These are phyloP conservation scores for Vaccinium macrocarpon DNA, from an alignment of 148 eudicot species.

Conservation along the genomic window DNA sequence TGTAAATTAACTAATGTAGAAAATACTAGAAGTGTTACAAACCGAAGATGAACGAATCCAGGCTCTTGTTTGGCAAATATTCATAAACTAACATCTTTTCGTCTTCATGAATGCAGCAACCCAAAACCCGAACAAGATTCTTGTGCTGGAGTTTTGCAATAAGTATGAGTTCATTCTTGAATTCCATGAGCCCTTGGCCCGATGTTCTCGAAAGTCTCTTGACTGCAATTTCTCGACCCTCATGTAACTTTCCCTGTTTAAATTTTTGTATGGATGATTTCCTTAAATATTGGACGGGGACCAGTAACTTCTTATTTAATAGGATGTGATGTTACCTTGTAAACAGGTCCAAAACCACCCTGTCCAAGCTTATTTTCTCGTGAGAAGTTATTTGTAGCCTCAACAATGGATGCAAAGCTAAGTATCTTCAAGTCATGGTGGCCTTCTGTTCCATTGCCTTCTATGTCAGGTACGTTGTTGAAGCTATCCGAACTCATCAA, in stretches of 20 bases:
- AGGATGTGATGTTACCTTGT: slow-evolving; percentile 14
- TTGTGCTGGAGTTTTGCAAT: too few relatives aligned
- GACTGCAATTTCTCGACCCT: slow-evolving; percentile 22
- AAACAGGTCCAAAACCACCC: slow-evolving; percentile 30
- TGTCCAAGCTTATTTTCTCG: slow-evolving; percentile 23
- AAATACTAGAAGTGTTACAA: background rate
- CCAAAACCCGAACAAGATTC: slow-evolving; percentile 9
- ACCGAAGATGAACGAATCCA: slow-evolving; percentile 16
- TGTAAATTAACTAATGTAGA: background rate
- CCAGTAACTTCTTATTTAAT: background rate
- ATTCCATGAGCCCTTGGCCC: slow-evolving; percentile 25
- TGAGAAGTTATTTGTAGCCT: slow-evolving; percentile 27
- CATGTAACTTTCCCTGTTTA: slow-evolving; percentile 13
- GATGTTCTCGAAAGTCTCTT: slow-evolving; percentile 25
- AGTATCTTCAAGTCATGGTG: slow-evolving; percentile 17
- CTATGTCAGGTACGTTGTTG: background rate
- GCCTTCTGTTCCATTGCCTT: slow-evolving; percentile 16
- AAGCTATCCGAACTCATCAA: slow-evolving; percentile 19
- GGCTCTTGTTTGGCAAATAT: too few relatives aligned
- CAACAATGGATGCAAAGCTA: slow-evolving; percentile 13
- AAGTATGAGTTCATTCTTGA: slow-evolving; percentile 15
- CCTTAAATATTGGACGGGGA: background rate
- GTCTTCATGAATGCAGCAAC: too few relatives aligned
- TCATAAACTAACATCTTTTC: too few relatives aligned
- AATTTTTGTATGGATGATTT: background rate